These are phyloP conservation scores for Neofusicoccum sp. DNA, from an alignment of 2,329 filamentous ascomycete species.

Conservation along the genomic window DNA sequence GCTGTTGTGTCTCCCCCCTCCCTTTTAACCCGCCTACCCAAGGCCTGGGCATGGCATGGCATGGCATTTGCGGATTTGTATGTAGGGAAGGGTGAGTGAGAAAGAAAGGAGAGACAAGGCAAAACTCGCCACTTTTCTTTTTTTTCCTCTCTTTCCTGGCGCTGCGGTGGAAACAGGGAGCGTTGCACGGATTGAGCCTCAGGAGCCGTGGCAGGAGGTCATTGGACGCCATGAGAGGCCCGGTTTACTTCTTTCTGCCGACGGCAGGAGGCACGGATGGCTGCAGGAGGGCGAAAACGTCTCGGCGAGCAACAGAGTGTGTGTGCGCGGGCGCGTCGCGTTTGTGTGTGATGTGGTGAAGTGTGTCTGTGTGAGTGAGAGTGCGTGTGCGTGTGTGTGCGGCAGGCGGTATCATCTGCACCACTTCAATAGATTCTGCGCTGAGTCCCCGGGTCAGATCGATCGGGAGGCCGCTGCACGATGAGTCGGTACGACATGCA, in stretches of 20 bases:
- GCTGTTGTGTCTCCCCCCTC: no score
- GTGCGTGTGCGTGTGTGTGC: background rate
- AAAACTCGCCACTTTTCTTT: no score
- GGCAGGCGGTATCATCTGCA: background rate
- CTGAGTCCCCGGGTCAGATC: background rate
- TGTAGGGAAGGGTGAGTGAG: no score
- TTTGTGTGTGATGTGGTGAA: background rate
- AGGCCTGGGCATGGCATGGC: background rate
- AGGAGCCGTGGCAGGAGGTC: conserved; percentile 8
- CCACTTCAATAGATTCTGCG: conserved; percentile 7
- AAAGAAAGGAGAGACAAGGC: no score
- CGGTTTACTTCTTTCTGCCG: background rate
- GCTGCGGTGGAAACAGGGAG: background rate
- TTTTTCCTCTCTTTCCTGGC: background rate
- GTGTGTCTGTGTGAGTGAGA: background rate
- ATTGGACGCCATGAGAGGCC: conserved; percentile 2
- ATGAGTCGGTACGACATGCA: conserved; percentile 6
- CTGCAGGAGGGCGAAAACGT: background rate
- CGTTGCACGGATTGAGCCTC: conserved; percentile 13
- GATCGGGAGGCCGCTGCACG: conserved; percentile 6
- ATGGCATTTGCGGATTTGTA: no score
- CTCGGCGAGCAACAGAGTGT: background rate
- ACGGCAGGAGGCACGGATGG: background rate
- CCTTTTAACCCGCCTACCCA: background rate
- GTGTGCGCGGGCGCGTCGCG: background rate